A percentile compares a stretch with the other conserved stretches of the same genome.
These are phyloP conservation scores for Chalciporus sphaerocephalus DNA, from an alignment of 768 basidiomycete species.

Conservation along the genomic window DNA sequence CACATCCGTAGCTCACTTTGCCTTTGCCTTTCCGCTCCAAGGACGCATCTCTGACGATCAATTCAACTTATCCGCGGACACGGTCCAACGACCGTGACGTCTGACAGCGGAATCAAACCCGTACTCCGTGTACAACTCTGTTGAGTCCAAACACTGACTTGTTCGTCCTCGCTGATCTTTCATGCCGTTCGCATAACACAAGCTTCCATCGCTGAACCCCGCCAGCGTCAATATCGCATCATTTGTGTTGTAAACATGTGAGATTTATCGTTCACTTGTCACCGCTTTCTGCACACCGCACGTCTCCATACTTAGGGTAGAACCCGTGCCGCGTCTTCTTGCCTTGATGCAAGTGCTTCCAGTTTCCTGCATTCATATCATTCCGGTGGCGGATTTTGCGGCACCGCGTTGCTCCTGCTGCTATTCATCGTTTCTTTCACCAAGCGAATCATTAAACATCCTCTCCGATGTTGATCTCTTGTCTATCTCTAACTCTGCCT, in stretches of 20 bases:
- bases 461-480: conserved; percentile 32
- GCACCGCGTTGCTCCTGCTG: conserved; percentile 24
- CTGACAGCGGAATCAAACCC: conserved; percentile 30
- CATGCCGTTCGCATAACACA: conserved; percentile 21
- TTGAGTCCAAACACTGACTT: conserved; percentile 1
- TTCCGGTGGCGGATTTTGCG: conserved; percentile 19
- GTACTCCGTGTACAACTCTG: conserved; percentile 13
- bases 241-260: conserved; percentile 18
- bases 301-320: conserved; percentile 1
- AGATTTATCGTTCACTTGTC: conserved; percentile 11
- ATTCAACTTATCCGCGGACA: conserved; percentile 16
- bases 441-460: conserved; percentile 32
- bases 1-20: neutral
- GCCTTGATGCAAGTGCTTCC: conserved; percentile 3
- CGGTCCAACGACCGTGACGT: conserved; percentile 13
- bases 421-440: conserved; percentile 25
- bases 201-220: conserved; percentile 10
- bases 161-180: conserved; percentile 19
- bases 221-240: conserved; percentile 7
- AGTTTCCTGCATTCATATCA: conserved; percentile 15
- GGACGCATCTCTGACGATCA: conserved; percentile 11
- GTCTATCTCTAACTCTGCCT: conserved; percentile 31
- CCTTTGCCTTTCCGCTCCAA: neutral
- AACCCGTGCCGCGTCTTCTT: conserved; percentile 5
- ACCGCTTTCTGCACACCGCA: conserved; percentile 1